Evolutionary conservation across 176 grass and related monocot species (phyloP), one percentile per base, ranked within the genome.

Genomic region (Oryza australiensis): DNA sequence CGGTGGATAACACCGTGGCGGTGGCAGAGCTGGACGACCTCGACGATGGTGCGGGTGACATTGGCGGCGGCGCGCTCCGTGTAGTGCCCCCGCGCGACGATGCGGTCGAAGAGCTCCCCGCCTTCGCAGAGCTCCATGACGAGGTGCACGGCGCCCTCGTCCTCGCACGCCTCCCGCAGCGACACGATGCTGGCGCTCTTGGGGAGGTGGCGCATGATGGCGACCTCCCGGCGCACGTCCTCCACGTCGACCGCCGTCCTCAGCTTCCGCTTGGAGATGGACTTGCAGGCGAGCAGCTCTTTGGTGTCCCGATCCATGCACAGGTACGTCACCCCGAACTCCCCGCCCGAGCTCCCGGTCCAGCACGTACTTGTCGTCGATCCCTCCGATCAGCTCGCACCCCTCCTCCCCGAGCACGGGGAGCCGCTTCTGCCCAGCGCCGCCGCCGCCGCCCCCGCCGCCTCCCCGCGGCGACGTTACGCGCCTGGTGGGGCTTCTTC

Each of bases 61-160:
- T 33, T 85, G 37, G 93, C 96, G 0, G 96, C 93, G 5, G 96
- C 96, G 28, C 96, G 91, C 89, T 99, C 96, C 23, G 96, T 93
- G 87, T 99, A 95, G 88, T 99, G 93, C 0, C 96, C 96, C 82
- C 96, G 62, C 1, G 96, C 96, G 9, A 99, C 96, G 87, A 99
- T 99, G 72, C 96, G 93, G 77, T 99, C 96, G 81, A 99, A 99
- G 74, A 99, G 87, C 84, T 99, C 96, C n/a, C 96, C 96, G 78
- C 96, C 96, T 76, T 99, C 96, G 83, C 96, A 99, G 76, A 99
- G 91, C 90, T 99, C 96, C 93, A 99, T 99, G 76, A 95, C 93
- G 75, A 99, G 89, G 87, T 99, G 96, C 80, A 99, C 96, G 68
- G 93, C 87, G 75, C 83, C 83, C 26, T 99, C 96, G 80, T 99